Conservation (phyloP, 768 basidiomycete genomes). For the Tephrocybe rancida region DNA sequence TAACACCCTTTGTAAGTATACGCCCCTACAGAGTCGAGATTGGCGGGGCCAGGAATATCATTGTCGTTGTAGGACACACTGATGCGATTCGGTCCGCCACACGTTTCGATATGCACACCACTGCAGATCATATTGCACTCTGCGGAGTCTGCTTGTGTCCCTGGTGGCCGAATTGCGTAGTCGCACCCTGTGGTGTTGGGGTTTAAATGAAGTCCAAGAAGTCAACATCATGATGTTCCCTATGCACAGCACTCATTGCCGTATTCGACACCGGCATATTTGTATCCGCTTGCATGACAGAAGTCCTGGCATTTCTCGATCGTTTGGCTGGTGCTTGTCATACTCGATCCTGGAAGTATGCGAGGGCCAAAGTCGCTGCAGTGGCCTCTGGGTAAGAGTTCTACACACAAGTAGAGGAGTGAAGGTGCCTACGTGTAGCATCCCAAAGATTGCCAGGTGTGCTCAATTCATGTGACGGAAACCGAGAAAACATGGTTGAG, state of each 20-base stretch:
- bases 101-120: background rate
- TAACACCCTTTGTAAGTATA: background rate
- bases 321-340: background rate
- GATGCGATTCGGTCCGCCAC: conserved; percentile 1
- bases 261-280: conserved; percentile 5
- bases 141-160: background rate
- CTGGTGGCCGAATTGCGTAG: background rate
- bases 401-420: background rate
- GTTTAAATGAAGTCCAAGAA: background rate
- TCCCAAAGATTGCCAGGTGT: background rate
- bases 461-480: background rate
- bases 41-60: background rate
- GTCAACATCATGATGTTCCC: background rate
- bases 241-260: conserved; percentile 1
- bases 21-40: background rate
- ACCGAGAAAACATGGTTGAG: conserved; percentile 1
- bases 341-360: background rate
- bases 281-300: background rate
- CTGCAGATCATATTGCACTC: background rate
- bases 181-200: background rate
- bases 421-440: background rate
- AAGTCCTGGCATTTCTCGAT: background rate
- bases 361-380: conserved; percentile 1
- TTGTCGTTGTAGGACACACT: conserved; percentile 1
- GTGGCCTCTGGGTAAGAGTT: background rate